A percentile compares a stretch with the other conserved stretches of the same genome.
phyloP scores from a whole-genome alignment of 306 rosid genomes.

The Fagus crenata region DNA sequence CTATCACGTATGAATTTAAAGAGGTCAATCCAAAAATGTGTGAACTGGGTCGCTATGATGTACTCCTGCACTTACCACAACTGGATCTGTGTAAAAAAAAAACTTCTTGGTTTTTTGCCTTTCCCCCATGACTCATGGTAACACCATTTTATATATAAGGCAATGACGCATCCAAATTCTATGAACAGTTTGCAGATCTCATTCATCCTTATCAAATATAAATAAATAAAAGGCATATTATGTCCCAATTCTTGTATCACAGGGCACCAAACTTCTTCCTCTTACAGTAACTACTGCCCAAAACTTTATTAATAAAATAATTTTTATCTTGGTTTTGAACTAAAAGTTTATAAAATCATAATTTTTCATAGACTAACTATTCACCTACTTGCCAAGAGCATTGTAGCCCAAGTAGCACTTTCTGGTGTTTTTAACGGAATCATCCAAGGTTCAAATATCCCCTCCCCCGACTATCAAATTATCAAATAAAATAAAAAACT shows the following conservation, averaged over 20 bases:
- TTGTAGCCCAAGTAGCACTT: too few relatives aligned
- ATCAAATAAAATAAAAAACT: too few relatives aligned
- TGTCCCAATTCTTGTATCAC: background rate
- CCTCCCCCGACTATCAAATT: too few relatives aligned
- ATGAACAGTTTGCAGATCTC: background rate
- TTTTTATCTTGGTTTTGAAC: background rate
- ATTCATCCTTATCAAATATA: background rate
- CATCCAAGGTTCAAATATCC: too few relatives aligned
- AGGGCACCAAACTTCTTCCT: background rate
- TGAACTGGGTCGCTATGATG: background rate
- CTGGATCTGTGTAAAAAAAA: background rate
- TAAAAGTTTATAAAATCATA: slow-evolving; percentile 9
- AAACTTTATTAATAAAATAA: background rate
- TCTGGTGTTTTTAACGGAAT: too few relatives aligned
- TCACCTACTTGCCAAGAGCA: background rate
- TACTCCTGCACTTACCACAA: background rate
- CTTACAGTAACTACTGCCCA: background rate
- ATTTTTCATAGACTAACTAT: background rate
- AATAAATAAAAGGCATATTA: background rate
- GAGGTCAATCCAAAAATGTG: background rate
- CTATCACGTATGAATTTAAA: background rate
- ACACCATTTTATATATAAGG: background rate
- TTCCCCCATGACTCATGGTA: background rate
- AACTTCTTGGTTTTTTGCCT: background rate
- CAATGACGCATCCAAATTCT: background rate